Percentiles rank a stretch among this genome's conserved stretches.
phyloP scores from a whole-genome alignment of 2,329 filamentous ascomycete genomes.

The Hymenoscyphus fructigenus region DNA sequence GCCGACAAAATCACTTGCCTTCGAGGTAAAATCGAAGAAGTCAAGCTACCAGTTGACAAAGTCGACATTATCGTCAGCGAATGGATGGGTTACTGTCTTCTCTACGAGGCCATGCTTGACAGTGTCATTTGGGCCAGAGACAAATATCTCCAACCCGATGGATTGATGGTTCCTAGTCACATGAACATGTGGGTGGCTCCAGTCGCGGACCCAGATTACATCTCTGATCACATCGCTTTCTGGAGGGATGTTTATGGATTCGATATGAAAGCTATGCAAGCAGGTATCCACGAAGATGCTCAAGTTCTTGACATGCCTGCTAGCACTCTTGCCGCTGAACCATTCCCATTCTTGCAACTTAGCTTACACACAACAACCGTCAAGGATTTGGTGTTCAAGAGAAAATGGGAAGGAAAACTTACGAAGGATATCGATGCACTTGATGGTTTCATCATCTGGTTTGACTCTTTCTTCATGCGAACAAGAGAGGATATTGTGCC shows the following conservation, averaged over 20 bases:
- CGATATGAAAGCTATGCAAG: conserved; percentile 88
- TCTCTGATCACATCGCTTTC: conserved; percentile 75
- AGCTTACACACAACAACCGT: conserved; percentile 72
- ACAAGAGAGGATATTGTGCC: conserved; percentile 49
- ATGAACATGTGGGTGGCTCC: conserved; percentile 81
- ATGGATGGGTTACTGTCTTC: conserved; percentile 95
- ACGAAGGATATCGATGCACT: conserved; percentile 63
- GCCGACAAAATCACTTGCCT: conserved; percentile 74
- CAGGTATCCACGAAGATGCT: conserved; percentile 78
- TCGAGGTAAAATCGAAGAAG: conserved; percentile 85
- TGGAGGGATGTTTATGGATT: conserved; percentile 96
- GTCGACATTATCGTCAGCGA: conserved; percentile 96
- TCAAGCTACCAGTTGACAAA: conserved; percentile 70
- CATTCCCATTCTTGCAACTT: conserved; percentile 69
- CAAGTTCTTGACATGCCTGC: conserved; percentile 70
- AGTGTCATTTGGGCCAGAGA: conserved; percentile 88
- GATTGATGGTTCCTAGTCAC: conserved; percentile 84
- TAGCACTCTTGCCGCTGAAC: conserved; percentile 56
- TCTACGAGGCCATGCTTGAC: conserved; percentile 95
- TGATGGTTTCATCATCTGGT: conserved; percentile 92
- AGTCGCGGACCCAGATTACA: conserved; percentile 72
- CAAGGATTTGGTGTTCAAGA: conserved; percentile 73
- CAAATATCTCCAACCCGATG: conserved; percentile 75
- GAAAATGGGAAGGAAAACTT: conserved; percentile 63
- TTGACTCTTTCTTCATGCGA: conserved; percentile 86